Evolutionary conservation across 208 protist genomes (phyloP), one percentile per base, ranked within the genome.

Genomic region (Acanthamoeba sp.): DNA sequence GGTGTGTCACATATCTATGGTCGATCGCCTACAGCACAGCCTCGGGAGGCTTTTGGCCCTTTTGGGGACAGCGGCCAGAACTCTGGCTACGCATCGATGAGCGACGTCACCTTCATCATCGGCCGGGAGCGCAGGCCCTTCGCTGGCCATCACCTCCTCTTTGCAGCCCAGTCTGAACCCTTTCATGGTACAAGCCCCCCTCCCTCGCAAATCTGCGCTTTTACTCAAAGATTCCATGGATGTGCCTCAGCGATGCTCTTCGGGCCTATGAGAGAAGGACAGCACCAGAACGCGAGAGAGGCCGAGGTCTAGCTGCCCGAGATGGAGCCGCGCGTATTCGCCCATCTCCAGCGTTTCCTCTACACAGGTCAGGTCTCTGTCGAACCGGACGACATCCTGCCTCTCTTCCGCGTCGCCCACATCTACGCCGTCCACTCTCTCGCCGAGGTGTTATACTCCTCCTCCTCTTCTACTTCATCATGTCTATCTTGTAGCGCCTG

Each of bases 131-230:
- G 64, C 32, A 9, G n/a, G 6, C 27, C n/a, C n/a, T 71, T 71
- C 32, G 6, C 27, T 36, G 64, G 64, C 14, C 64, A 71, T 27
- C 64, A n/a, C 64, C n/a, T 71, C 18, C 64, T 71, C 29, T 71
- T 71, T 16, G 64, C 64, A 40, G n/a, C 64, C n/a, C 64, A 71
- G 64, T 71, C 64, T 2, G 64, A 71, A 71, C 64, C 64, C 64
- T 71, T 71, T 71, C 64, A 27, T 36, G 29, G 64, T 71, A 64
- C 16, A 3, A 27, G 2, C 57, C 22, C 57, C 2, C 22, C 57
- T 64, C 22, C 57, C 22, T 48, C n/a, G n/a, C n/a, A n/a, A n/a
- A n/a, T n/a, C n/a, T 20, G 52, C 20, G 52, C 14, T 59, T 10
- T 10, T 59, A 20, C 52, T 59, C 52, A 59, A 59, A 59, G 52